Conservation (phyloP, 2,329 filamentous ascomycete species). For the Cryoendolithus antarcticus region DNA sequence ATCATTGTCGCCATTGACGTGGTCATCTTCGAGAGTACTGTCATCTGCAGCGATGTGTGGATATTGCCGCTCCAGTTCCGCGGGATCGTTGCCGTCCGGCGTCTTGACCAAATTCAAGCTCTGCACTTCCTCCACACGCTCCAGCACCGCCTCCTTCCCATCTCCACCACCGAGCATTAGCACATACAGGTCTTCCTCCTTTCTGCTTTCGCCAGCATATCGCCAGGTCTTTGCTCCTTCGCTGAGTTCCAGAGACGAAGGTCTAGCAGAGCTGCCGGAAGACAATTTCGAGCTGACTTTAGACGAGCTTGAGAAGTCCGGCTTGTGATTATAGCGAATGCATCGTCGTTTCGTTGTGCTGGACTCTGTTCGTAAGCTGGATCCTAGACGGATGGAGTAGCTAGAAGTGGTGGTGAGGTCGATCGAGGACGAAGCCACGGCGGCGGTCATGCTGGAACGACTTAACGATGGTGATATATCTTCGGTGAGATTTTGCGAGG, state of each 20-base stretch:
- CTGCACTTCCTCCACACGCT: slow-evolving; percentile 69
- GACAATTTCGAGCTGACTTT: slow-evolving; percentile 4
- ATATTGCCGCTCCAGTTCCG: slow-evolving; percentile 53
- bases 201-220: slow-evolving; percentile 27
- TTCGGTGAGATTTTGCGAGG: too few species aligned
- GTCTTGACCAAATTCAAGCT: slow-evolving; percentile 72
- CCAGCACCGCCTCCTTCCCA: slow-evolving; percentile 36
- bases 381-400: slow-evolving; percentile 18
- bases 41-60: slow-evolving; percentile 36
- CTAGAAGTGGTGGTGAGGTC: slow-evolving; percentile 17
- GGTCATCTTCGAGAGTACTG: slow-evolving; percentile 15
- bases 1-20: slow-evolving; percentile 19
- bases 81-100: slow-evolving; percentile 51
- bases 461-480: too few species aligned
- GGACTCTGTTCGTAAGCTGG: slow-evolving; percentile 13
- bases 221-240: slow-evolving; percentile 21
- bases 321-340: slow-evolving; percentile 34
- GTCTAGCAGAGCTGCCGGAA: slow-evolving; percentile 1
- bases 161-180: slow-evolving; percentile 15
- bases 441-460: slow-evolving; percentile 10
- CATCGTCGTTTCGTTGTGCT: slow-evolving; percentile 9
- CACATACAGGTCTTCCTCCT: slow-evolving; percentile 60
- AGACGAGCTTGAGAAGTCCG: slow-evolving; percentile 18
- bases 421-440: slow-evolving; percentile 10
- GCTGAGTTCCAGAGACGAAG: slow-evolving; percentile 10